Conservation (phyloP, 495 filamentous ascomycete species). For the Penicillium desertorum region DNA sequence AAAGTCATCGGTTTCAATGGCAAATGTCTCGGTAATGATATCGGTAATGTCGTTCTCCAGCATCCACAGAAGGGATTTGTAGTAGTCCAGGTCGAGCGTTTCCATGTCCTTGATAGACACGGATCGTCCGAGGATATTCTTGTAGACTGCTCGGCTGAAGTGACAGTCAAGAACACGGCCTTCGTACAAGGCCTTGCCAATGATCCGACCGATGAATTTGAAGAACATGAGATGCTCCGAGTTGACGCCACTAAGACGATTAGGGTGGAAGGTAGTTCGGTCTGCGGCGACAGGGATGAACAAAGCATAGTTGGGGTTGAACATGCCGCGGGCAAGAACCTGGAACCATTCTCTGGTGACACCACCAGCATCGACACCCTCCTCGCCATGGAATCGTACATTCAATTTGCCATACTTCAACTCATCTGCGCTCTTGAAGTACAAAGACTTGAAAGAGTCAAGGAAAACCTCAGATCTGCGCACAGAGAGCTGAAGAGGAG, state of each 20-base stretch:
- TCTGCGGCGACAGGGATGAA: conserved; percentile 98
- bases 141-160: conserved; percentile 98
- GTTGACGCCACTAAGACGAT: conserved; percentile 88
- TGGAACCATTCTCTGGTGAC: conserved; percentile 99
- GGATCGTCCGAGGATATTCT: conserved; percentile 88
- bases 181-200: conserved; percentile 98
- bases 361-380: conserved; percentile 96
- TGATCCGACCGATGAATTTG: conserved; percentile 98
- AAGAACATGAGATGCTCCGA: conserved; percentile 97
- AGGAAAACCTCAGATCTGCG: conserved; percentile 96
- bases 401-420: conserved; percentile 98
- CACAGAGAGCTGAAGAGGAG: conserved; percentile 82
- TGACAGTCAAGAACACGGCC: conserved; percentile 95
- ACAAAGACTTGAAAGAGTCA: conserved; percentile 93
- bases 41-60: conserved; percentile 98
- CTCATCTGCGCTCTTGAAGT: conserved; percentile 92
- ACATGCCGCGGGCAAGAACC: conserved; percentile 96
- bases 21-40: conserved; percentile 96
- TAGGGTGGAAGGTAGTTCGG: conserved; percentile 97
- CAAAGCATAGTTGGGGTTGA: conserved; percentile 95
- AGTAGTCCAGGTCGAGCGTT: conserved; percentile 96
- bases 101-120: conserved; percentile 99
- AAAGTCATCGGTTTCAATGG: conserved; percentile 88
- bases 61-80: conserved; percentile 99
- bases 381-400: conserved; percentile 95